Conservation (phyloP, 768 basidiomycete species). For the Mycena haematopus region DNA sequence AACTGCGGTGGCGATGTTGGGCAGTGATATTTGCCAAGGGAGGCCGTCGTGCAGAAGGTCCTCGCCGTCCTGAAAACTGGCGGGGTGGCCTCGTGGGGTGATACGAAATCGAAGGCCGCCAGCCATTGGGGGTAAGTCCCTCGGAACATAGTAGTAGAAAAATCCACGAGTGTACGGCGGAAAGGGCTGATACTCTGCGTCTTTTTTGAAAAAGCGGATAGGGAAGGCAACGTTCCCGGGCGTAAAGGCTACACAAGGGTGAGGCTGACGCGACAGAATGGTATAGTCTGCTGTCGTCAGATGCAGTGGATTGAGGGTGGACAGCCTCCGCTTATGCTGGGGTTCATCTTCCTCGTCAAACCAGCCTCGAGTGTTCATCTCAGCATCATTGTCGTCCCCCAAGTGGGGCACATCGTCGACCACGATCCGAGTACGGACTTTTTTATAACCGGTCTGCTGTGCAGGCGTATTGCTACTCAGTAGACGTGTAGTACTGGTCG, state of each 20-base stretch:
- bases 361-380: conserved; percentile 7
- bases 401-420: neutral
- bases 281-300: conserved; percentile 8
- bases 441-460: neutral
- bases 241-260: conserved; percentile 4
- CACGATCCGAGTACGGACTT: conserved; percentile 16
- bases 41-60: conserved; percentile 21
- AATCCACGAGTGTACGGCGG: conserved; percentile 15
- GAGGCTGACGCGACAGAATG: neutral
- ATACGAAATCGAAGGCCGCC: conserved; percentile 23
- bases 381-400: neutral
- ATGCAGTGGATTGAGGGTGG: conserved; percentile 13
- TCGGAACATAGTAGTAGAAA: conserved; percentile 11
- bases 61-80: conserved; percentile 3
- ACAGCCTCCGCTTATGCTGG: neutral
- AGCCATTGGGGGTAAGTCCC: conserved; percentile 6
- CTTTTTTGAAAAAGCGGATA: conserved; percentile 6
- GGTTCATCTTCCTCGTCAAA: neutral
- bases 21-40: conserved; percentile 17
- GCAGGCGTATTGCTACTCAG: neutral
- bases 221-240: neutral
- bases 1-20: conserved; percentile 2
- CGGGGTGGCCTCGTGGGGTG: conserved; percentile 5
- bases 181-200: neutral
- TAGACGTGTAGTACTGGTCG: neutral